Conservation (phyloP, 2,329 filamentous ascomycete genomes). For the Escovopsis weberi region DNA sequence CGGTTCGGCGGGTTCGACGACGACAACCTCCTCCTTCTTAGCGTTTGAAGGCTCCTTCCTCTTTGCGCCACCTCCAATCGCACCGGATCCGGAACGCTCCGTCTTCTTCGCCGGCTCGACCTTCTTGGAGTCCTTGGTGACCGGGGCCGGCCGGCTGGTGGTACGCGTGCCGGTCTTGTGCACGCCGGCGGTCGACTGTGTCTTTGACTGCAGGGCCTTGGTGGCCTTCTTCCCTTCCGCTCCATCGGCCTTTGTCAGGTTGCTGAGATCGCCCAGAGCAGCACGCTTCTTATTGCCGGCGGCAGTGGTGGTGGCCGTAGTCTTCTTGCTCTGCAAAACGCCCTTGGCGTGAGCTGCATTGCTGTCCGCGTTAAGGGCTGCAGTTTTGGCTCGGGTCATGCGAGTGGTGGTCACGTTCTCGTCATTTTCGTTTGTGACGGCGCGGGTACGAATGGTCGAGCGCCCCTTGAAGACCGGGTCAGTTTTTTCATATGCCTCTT, state of each 20-base stretch:
- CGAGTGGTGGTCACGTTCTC: constrained; percentile 72
- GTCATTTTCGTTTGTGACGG: constrained; percentile 83
- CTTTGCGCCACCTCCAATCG: constrained; percentile 49
- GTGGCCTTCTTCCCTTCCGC: constrained; percentile 61
- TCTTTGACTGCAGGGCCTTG: constrained; percentile 64
- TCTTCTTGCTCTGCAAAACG: constrained; percentile 57
- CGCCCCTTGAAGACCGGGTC: constrained; percentile 5
- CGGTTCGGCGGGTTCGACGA: constrained; percentile 55
- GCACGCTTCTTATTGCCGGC: constrained; percentile 54
- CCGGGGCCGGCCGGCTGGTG: constrained; percentile 47
- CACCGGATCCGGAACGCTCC: constrained; percentile 63
- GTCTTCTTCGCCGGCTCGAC: constrained; percentile 50
- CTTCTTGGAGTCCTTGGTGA: constrained; percentile 56
- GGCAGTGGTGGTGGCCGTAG: constrained; percentile 34
- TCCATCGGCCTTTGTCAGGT: constrained; percentile 66
- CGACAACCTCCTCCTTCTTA: constrained; percentile 42
- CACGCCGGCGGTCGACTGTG: constrained; percentile 65
- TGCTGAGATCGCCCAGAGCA: constrained; percentile 88
- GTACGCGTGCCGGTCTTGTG: constrained; percentile 50
- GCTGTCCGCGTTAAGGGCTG: constrained; percentile 55
- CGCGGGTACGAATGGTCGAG: constrained; percentile 49
- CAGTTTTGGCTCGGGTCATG: constrained; percentile 84
- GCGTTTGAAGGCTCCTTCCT: constrained; percentile 44
- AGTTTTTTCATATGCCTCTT: not conserved
- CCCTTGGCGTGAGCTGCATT: constrained; percentile 42